Conservation (phyloP, 495 filamentous ascomycete species). For the Penicillium steckii region DNA sequence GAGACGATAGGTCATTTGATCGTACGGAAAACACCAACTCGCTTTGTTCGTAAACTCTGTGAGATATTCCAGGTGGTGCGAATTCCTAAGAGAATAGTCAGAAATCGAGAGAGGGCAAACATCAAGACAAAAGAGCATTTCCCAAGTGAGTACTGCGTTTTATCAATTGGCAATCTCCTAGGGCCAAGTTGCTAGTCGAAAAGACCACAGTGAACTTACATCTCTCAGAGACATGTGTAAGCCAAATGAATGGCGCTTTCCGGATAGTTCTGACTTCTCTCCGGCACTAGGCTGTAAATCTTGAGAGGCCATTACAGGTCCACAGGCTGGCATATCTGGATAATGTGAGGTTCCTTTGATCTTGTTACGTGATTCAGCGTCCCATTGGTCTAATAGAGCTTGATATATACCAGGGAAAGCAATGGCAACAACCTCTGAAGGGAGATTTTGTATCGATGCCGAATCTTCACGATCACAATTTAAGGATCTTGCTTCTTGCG, state of each 20-base stretch:
- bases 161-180: neutral
- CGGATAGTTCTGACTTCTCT: neutral
- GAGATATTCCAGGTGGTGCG: neutral
- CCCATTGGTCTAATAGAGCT: constrained; percentile 21
- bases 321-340: neutral
- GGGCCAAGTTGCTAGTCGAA: neutral
- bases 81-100: neutral
- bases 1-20: neutral
- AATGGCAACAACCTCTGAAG: constrained; percentile 7
- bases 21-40: neutral
- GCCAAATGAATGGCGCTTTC: constrained; percentile 15
- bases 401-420: constrained; percentile 26
- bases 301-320: neutral
- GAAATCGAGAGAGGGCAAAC: neutral
- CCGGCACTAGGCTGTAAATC: neutral
- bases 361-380: neutral
- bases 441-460: neutral
- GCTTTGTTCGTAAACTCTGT: neutral
- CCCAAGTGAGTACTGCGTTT: no score
- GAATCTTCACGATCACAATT: constrained; percentile 1
- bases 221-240: constrained; percentile 14
- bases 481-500: neutral
- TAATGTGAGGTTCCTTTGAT: neutral
- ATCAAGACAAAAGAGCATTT: no score
- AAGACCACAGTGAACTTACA: constrained; percentile 1